Evolutionary conservation across 2,329 filamentous ascomycete genomes (phyloP).

Genomic region (Botrytis elliptica): DNA sequence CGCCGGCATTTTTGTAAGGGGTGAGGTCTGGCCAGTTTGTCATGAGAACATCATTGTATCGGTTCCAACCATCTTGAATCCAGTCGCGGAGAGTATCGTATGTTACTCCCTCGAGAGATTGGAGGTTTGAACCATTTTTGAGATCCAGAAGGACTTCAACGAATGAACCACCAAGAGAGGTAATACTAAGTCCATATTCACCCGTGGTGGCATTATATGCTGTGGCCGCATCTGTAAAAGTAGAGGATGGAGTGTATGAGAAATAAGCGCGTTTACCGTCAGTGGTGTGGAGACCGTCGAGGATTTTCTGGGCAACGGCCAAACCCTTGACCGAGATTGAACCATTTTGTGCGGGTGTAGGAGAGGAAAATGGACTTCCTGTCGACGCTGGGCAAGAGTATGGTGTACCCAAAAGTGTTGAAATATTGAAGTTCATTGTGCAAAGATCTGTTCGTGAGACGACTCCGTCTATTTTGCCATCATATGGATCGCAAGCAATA

Average conservation of each 20-base stretch:
- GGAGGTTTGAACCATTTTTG: conserved; percentile 44
- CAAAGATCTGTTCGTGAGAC: conserved; percentile 50
- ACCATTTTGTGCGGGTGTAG: conserved; percentile 29
- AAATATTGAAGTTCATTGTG: conserved; percentile 47
- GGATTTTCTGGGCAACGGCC: conserved; percentile 40
- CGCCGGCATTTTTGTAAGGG: conserved; percentile 49
- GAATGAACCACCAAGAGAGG: conserved; percentile 40
- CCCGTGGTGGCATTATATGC: conserved; percentile 12
- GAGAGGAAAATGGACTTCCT: background rate
- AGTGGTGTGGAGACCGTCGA: conserved; percentile 41
- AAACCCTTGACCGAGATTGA: conserved; percentile 36
- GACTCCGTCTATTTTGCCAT: conserved; percentile 55
- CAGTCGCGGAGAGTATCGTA: conserved; percentile 57
- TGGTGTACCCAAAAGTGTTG: conserved; percentile 46
- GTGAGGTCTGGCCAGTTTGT: conserved; percentile 55
- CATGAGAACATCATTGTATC: conserved; percentile 52
- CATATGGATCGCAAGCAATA: conserved; percentile 53
- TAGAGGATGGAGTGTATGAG: conserved; percentile 38
- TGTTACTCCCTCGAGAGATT: conserved; percentile 48
- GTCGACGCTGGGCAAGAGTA: conserved; percentile 45
- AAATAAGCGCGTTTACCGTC: conserved; percentile 41
- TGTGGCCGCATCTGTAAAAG: conserved; percentile 9
- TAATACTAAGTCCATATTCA: conserved; percentile 40
- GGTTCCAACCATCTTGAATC: conserved; percentile 53
- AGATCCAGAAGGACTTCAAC: conserved; percentile 46